These are phyloP conservation scores for Leishmania major DNA, from an alignment of 208 protist genomes.

Conservation along the genomic window DNA sequence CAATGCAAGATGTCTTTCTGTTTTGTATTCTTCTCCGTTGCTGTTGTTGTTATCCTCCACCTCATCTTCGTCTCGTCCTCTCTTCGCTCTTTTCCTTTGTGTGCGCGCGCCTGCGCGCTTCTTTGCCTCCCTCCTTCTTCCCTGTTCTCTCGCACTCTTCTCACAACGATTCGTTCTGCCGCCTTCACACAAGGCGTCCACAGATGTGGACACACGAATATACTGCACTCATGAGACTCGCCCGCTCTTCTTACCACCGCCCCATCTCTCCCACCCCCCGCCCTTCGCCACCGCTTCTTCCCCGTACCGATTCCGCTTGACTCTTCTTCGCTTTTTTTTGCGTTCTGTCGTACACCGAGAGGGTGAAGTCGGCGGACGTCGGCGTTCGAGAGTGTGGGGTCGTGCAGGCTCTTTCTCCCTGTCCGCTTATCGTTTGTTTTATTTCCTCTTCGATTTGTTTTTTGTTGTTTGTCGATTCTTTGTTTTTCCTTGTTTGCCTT, in stretches of 20 bases:
- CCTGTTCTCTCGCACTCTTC: not conserved
- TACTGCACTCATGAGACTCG: not conserved
- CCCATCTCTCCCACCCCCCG: not conserved
- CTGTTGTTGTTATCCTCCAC: not conserved
- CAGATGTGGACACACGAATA: not conserved
- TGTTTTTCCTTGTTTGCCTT: not conserved
- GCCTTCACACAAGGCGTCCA: conserved; percentile 1
- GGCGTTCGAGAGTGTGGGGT: not conserved
- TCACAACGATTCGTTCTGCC: not conserved
- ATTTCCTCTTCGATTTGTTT: not conserved
- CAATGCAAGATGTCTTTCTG: not conserved
- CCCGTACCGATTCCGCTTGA: not conserved
- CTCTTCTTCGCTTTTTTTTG: not conserved
- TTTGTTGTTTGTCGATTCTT: not conserved
- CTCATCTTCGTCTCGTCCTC: not conserved
- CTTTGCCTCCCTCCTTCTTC: not conserved
- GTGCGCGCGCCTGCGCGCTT: not conserved
- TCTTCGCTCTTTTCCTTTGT: not conserved
- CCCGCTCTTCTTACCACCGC: not conserved
- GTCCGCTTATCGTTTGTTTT: not conserved
- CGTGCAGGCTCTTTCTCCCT: not conserved
- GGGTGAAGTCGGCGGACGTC: not conserved
- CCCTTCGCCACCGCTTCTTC: no score
- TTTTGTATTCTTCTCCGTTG: not conserved
- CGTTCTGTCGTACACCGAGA: not conserved